Evolutionary conservation across 306 rosid species (phyloP).

Genomic region (Alnus rubra): DNA sequence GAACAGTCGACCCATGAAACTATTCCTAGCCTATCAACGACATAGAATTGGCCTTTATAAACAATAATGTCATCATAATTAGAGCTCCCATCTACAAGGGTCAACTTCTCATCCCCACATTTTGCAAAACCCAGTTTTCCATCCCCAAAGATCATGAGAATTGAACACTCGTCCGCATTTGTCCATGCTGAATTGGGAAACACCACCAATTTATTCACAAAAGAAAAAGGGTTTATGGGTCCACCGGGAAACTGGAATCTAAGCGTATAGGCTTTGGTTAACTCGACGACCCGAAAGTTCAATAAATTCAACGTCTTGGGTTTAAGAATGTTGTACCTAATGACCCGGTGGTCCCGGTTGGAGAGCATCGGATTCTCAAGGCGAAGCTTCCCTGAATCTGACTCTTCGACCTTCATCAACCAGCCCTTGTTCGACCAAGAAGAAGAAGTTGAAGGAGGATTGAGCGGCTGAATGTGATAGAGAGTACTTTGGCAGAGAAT

Average conservation of each 20-base stretch:
- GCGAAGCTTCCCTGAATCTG: slow-evolving; percentile 16
- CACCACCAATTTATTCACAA: slow-evolving; percentile 43
- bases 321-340: not conserved
- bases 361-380: slow-evolving; percentile 39
- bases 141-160: slow-evolving; percentile 35
- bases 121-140: slow-evolving; percentile 54
- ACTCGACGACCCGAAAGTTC: slow-evolving; percentile 33
- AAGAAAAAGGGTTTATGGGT: not conserved
- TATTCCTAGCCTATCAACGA: slow-evolving; percentile 60
- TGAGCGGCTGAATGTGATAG: slow-evolving; percentile 32
- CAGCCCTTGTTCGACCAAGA: slow-evolving; percentile 25
- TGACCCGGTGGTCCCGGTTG: not conserved
- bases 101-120: slow-evolving; percentile 43
- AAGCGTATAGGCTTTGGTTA: slow-evolving; percentile 41
- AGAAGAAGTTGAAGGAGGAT: slow-evolving; percentile 11
- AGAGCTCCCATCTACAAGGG: slow-evolving; percentile 34
- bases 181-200: slow-evolving; percentile 42
- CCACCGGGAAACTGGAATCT: not conserved
- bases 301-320: slow-evolving; percentile 28
- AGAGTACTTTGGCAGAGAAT: slow-evolving; percentile 29
- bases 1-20: slow-evolving; percentile 54
- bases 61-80: slow-evolving; percentile 60
- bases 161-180: slow-evolving; percentile 16
- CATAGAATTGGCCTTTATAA: slow-evolving; percentile 52
- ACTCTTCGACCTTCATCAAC: slow-evolving; percentile 44